Base-by-base conservation (phyloP, 768 basidiomycete genomes). In the Psilocybe subaeruginosa region DNA sequence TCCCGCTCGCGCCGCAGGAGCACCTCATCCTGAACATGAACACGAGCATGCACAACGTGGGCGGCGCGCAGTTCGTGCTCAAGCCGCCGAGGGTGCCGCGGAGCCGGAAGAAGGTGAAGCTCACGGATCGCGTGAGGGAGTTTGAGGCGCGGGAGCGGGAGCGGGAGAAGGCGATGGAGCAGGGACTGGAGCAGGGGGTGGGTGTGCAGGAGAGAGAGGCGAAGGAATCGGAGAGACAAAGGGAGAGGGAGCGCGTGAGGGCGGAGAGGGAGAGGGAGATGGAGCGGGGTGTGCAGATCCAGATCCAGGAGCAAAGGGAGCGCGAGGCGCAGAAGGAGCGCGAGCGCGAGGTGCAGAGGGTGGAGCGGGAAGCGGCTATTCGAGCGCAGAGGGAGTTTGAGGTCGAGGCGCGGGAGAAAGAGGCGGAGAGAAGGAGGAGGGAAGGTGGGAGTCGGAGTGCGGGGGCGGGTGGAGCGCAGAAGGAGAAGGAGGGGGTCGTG, bases 51-150 rank as follows among this genome's bases (percentile, higher is more conserved):
- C 51, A 61, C 29, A 54, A 61, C 30, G 68, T 67, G 5, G 66
- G 66, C n/a, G 68, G 68, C 3, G 68, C 67, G 29, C 62, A 69
- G 59, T 69, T 66, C 43, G 64, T 67, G 45, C 60, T 69, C n/a
- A 67, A 67, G 39, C 66, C 66, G 0, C 63, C 68, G 6, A 59
- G 62, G 41, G 39, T 59, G 29, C 61, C 61, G 12, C 61, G 61
- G 48, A 29, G 56, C 19, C 43, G 63, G 17, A 46, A 46, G 19
- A 16, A 19, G 39, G 5, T 53, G 7, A 33, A 27, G 47, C 9
- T 11, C 29, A 35, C 4, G 51, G 51, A 31, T 5, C 8, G 23
- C 6, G 49, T 8, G n/a, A 19, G 49, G 19, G n/a, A 31, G 23
- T 23, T 5, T 4, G 31, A 35, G 31, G 51, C 6, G 33, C 4